Evolutionary conservation across 2,329 filamentous ascomycete species (phyloP), one percentile per base, ranked within the genome.

Genomic region (Phialemonium atrogriseum): DNA sequence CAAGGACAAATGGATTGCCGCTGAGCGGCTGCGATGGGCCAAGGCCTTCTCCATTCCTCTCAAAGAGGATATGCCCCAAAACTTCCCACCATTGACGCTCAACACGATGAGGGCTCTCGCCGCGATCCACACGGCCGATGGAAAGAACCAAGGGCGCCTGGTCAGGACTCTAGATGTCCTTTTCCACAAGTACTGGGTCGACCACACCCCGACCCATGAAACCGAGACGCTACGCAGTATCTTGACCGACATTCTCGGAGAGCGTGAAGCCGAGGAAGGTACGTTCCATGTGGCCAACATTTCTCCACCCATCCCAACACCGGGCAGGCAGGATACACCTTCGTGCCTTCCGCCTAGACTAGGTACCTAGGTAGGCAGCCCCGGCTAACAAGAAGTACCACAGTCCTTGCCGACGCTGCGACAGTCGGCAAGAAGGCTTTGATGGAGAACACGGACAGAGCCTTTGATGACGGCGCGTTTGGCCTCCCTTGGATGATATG

Each of bases 401-500:
- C 30, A 51, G 50, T 56, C 13, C 36, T 55, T 16, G 37, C 45
- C 12, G 40, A 43, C 2, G 44, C 51, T 3, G 24, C 34, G 2
- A 47, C 44, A 1, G 46, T 49, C 6, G 51, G 47, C 29, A 60
- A 60, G 39, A 14, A 39, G 10, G 28, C 36, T 4, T 43, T 61
- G n/a, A 11, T 39, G 18, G 30, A 34, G 10, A 58, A 61, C 39
- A 61, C 57, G 5, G 50, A 56, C 30, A 13, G 29, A 12, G 59
- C 56, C 1, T 60, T 59, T 38, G 47, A 35, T 6, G 42, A 50
- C 1, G 56, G 54, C 28, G 56, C 55, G 2, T 59, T 62, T 38
- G 56, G 58, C 3, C 35, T 61, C 24, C 58, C 56, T 5, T 62
- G 56, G 56, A 41, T 59, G 30, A 48, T 47, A 8, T 60, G 57